These are phyloP conservation scores for Geoglossum cookeanum DNA, from an alignment of 2,329 filamentous ascomycete species.

Conservation along the genomic window DNA sequence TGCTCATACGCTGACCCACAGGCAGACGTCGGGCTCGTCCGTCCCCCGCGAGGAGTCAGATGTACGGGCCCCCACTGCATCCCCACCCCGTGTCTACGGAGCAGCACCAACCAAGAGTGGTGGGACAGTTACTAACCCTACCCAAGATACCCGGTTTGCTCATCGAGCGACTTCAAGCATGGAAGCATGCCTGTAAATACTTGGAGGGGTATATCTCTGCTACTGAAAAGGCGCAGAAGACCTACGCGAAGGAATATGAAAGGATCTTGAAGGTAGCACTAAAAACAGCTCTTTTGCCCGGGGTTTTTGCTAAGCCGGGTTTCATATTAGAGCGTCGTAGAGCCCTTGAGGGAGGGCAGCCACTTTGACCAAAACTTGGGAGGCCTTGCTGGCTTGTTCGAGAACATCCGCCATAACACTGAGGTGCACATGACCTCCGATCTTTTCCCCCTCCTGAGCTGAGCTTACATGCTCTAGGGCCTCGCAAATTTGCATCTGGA, in stretches of 20 bases:
- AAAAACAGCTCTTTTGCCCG: constrained; percentile 1
- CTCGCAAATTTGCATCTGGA: constrained; percentile 78
- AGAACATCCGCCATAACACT: constrained; percentile 84
- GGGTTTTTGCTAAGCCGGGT: constrained; percentile 7
- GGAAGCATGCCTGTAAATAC: constrained; percentile 86
- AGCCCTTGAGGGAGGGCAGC: constrained; percentile 71
- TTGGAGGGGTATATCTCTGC: constrained; percentile 76
- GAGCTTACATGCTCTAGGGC: constrained; percentile 29
- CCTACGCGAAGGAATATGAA: constrained; percentile 86
- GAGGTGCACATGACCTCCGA: constrained; percentile 29
- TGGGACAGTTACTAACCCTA: not conserved
- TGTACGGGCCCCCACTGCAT: not conserved
- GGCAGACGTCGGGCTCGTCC: not conserved
- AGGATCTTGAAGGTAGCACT: constrained; percentile 60
- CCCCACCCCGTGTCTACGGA: not conserved
- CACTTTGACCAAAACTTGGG: constrained; percentile 87
- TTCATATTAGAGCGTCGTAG: constrained; percentile 52
- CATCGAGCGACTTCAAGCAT: constrained; percentile 73
- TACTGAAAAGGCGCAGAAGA: constrained; percentile 70
- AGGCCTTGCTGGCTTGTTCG: constrained; percentile 75
- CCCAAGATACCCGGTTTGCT: constrained; percentile 60
- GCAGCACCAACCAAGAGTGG: not conserved
- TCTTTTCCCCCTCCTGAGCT: not conserved
- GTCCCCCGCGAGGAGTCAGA: not conserved
- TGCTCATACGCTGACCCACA: not conserved